phyloP scores from a whole-genome alignment of 2,329 filamentous ascomycete species.

The Tolypocladium tropicale region DNA sequence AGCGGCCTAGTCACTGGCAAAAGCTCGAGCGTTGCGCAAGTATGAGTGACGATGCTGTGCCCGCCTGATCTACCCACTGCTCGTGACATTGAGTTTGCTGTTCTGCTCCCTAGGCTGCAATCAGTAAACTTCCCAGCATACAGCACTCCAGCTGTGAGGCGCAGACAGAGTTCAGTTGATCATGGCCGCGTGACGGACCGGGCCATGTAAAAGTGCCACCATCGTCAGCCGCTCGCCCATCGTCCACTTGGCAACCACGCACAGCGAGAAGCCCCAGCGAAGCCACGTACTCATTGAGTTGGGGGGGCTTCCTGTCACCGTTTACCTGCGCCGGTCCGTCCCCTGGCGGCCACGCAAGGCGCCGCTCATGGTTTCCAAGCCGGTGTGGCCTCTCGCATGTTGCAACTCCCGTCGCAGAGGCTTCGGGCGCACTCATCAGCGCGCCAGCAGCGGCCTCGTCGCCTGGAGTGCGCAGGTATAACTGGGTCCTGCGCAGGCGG shows the following conservation, averaged over 20 bases:
- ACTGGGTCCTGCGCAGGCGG: not conserved
- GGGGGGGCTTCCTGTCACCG: not conserved
- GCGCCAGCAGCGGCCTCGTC: not conserved
- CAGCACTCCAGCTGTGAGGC: not conserved
- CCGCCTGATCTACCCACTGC: too few species aligned
- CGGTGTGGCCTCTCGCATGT: not conserved
- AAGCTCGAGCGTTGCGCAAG: too few species aligned
- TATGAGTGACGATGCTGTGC: not conserved
- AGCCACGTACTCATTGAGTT: not conserved
- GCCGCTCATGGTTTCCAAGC: not conserved
- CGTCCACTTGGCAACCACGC: not conserved
- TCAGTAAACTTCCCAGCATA: not conserved
- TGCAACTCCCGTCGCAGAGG: not conserved
- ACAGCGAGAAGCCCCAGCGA: not conserved
- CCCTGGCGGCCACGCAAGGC: not conserved
- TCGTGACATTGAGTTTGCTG: not conserved
- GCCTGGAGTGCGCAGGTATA: not conserved
- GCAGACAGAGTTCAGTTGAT: not conserved
- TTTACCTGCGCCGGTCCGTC: not conserved
- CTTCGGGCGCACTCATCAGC: not conserved
- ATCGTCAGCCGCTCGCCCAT: not conserved
- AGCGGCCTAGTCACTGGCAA: too few species aligned
- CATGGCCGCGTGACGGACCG: not conserved
- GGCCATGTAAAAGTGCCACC: not conserved
- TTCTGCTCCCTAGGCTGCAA: not conserved